These are phyloP conservation scores for Lasiosphaeria miniovina DNA, from an alignment of 495 filamentous ascomycete species.

Conservation along the genomic window DNA sequence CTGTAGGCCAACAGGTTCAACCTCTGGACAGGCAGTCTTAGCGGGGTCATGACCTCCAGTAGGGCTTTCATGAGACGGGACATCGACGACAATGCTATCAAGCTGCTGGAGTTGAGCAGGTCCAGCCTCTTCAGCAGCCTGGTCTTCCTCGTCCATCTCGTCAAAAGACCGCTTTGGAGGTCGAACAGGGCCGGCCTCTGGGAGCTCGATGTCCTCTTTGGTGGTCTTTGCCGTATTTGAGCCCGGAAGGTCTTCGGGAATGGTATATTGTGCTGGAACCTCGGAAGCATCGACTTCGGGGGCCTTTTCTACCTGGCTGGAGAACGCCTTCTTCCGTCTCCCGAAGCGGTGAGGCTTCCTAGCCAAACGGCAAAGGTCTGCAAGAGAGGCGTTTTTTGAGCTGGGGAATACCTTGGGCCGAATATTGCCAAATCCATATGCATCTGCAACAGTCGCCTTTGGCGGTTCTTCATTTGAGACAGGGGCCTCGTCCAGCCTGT, in stretches of 20 bases:
- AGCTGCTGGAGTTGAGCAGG: not conserved
- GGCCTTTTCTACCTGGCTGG: conserved; percentile 1
- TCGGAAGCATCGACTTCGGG: not conserved
- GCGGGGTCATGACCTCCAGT: too few relatives aligned
- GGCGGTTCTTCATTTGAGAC: not conserved
- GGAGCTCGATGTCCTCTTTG: not conserved
- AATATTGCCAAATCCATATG: conserved; percentile 28
- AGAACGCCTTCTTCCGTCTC: conserved; percentile 29
- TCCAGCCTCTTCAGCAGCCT: not conserved
- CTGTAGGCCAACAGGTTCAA: not conserved
- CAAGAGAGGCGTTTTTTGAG: conserved; percentile 18
- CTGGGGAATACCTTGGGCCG: conserved; percentile 21
- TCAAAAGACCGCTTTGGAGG: conserved; percentile 9
- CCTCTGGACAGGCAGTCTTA: not conserved
- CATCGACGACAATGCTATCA: not conserved
- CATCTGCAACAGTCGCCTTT: conserved; percentile 1
- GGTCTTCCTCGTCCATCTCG: conserved; percentile 4
- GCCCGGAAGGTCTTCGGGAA: not conserved
- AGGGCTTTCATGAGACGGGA: not conserved
- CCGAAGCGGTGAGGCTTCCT: conserved; percentile 12
- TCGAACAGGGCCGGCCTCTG: not conserved
- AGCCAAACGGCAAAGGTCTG: conserved; percentile 20
- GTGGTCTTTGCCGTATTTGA: not conserved
- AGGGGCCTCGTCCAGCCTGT: not conserved
- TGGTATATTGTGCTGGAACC: not conserved